phyloP scores from a whole-genome alignment of 2,329 filamentous ascomycete species.

The Fusarium oligoseptatum region DNA sequence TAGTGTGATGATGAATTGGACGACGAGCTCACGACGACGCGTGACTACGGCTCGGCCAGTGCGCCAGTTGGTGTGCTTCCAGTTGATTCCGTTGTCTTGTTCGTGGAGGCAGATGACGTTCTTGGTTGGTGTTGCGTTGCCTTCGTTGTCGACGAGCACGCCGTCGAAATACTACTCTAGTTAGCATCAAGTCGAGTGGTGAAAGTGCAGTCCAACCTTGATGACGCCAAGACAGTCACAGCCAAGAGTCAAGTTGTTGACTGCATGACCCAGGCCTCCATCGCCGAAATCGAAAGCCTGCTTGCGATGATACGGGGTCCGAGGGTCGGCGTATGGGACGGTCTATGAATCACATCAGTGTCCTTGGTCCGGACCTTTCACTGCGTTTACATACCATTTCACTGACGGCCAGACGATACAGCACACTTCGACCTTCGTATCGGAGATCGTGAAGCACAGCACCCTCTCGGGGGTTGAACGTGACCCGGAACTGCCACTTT shows the following conservation, averaged over 20 bases:
- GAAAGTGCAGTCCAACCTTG: not conserved
- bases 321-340: conserved; percentile 75
- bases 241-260: conserved; percentile 75
- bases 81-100: conserved; percentile 77
- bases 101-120: conserved; percentile 77
- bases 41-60: conserved; percentile 72
- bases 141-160: conserved; percentile 47
- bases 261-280: conserved; percentile 72
- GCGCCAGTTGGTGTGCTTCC: conserved; percentile 80
- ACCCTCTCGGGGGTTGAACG: conserved; percentile 78
- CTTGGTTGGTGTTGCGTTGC: conserved; percentile 59
- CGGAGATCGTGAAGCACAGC: conserved; percentile 76
- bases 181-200: not conserved
- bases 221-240: conserved; percentile 78
- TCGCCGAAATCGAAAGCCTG: conserved; percentile 80
- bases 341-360: conserved; percentile 34
- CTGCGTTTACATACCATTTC: conserved; percentile 68
- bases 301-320: conserved; percentile 73
- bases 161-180: conserved; percentile 52
- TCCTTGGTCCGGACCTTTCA: accelerated
- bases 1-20: conserved; percentile 78
- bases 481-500: conserved; percentile 77
- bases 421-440: conserved; percentile 74
- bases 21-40: conserved; percentile 71
- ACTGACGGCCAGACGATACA: conserved; percentile 74